phyloP scores from a whole-genome alignment of 176 grass and related monocot species.

The Cocos nucifera region DNA sequence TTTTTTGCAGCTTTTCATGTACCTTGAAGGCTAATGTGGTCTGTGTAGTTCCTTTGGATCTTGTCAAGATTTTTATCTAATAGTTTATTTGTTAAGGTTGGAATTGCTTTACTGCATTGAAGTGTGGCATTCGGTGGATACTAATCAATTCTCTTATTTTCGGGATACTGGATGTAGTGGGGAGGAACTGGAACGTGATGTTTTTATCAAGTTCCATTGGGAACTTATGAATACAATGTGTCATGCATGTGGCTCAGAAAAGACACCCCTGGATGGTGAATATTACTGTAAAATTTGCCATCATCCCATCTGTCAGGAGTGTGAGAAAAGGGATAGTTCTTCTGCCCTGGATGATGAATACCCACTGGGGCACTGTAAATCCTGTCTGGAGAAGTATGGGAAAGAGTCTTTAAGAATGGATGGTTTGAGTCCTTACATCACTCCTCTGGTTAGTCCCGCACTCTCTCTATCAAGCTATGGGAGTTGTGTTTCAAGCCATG shows the following conservation, averaged over 20 bases:
- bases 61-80: too few species aligned
- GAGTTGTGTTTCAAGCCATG: conserved; percentile 4
- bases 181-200: conserved; percentile 2
- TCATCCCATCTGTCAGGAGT: background rate
- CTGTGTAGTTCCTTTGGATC: too few species aligned
- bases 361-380: background rate
- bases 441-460: background rate
- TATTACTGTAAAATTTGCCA: background rate
- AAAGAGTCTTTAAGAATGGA: conserved; percentile 8
- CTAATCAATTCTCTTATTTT: background rate
- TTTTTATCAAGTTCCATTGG: background rate
- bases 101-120: too few species aligned
- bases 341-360: background rate
- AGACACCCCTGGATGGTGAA: background rate
- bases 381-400: conserved; percentile 1
- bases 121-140: too few species aligned
- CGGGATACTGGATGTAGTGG: background rate
- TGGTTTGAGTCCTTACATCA: background rate
- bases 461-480: conserved; percentile 1
- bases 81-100: too few species aligned
- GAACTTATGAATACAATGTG: conserved; percentile 8
- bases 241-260: background rate
- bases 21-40: too few species aligned
- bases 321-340: background rate
- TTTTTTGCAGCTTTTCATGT: too few species aligned